phyloP scores from a whole-genome alignment of 495 filamentous ascomycete species.

The Penicillium arizonense region DNA sequence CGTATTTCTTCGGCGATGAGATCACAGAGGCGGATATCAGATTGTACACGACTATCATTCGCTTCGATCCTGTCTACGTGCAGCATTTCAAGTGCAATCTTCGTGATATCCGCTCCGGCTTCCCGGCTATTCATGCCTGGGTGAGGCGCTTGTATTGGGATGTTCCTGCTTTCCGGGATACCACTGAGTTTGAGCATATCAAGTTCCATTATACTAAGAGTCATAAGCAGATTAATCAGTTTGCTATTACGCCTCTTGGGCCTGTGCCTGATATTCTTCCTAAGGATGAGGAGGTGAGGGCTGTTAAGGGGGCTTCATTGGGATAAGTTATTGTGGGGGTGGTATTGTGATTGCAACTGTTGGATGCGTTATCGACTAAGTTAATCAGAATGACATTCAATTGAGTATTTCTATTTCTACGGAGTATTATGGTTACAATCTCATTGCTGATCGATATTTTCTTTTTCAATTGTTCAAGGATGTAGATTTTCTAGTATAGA shows the following conservation, averaged over 20 bases:
- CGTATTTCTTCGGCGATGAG: constrained; percentile 64
- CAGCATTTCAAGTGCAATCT: constrained; percentile 96
- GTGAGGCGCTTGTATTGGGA: constrained; percentile 69
- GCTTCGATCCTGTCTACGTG: constrained; percentile 87
- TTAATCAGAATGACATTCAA: background rate
- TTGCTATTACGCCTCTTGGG: constrained; percentile 63
- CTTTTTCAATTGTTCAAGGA: constrained; percentile 8
- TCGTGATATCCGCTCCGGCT: constrained; percentile 76
- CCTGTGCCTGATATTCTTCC: constrained; percentile 61
- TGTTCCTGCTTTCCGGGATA: constrained; percentile 56
- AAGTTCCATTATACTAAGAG: constrained; percentile 72
- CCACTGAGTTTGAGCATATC: constrained; percentile 69
- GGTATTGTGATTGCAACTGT: background rate
- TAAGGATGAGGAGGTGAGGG: constrained; percentile 59
- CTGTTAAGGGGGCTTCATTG: constrained; percentile 40
- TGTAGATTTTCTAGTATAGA: constrained; percentile 15
- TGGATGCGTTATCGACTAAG: no score
- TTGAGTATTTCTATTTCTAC: background rate
- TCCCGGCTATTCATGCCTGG: constrained; percentile 67
- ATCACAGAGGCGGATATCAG: constrained; percentile 83
- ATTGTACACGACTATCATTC: constrained; percentile 77
- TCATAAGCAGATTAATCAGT: constrained; percentile 66
- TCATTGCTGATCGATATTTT: no score
- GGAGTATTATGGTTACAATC: background rate
- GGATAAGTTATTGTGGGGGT: background rate